These are phyloP conservation scores for Thyridium curvatum DNA, from an alignment of 2,329 filamentous ascomycete genomes.

Conservation along the genomic window DNA sequence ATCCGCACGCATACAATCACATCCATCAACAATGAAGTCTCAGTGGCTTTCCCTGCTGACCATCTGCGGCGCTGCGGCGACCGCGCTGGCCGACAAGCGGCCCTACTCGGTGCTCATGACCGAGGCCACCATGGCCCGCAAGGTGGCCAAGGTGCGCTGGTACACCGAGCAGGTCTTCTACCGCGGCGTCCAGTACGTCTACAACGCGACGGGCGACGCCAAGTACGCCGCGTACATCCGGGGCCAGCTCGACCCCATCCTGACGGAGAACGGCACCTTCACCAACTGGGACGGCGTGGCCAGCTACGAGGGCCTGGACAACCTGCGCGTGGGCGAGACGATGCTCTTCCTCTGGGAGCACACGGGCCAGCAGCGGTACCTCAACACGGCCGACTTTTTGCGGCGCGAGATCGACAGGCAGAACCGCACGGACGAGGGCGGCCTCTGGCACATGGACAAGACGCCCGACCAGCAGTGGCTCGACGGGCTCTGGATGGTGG, in stretches of 20 bases:
- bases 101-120: slow-evolving; percentile 22
- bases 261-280: slow-evolving; percentile 29
- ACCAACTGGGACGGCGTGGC: slow-evolving; percentile 25
- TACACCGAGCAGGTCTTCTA: slow-evolving; percentile 29
- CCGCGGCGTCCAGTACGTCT: slow-evolving; percentile 29
- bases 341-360: slow-evolving; percentile 28
- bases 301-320: slow-evolving; percentile 30
- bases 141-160: slow-evolving; percentile 20
- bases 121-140: slow-evolving; percentile 25
- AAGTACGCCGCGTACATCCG: slow-evolving; percentile 26
- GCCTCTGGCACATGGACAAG: slow-evolving; percentile 31
- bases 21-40: too few relatives aligned
- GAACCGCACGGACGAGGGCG: slow-evolving; percentile 29
- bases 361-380: slow-evolving; percentile 28
- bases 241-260: slow-evolving; percentile 27
- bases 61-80: too few relatives aligned
- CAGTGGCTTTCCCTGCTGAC: too few relatives aligned
- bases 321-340: slow-evolving; percentile 32
- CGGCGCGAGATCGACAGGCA: slow-evolving; percentile 29
- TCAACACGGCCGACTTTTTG: slow-evolving; percentile 28
- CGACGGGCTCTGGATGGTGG: slow-evolving; percentile 33
- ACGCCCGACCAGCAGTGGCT: slow-evolving; percentile 37
- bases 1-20: too few relatives aligned
- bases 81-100: too few relatives aligned
- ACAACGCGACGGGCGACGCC: slow-evolving; percentile 24